Evolutionary conservation across 2,329 filamentous ascomycete species (phyloP).

Genomic region (Fusarium illudens): DNA sequence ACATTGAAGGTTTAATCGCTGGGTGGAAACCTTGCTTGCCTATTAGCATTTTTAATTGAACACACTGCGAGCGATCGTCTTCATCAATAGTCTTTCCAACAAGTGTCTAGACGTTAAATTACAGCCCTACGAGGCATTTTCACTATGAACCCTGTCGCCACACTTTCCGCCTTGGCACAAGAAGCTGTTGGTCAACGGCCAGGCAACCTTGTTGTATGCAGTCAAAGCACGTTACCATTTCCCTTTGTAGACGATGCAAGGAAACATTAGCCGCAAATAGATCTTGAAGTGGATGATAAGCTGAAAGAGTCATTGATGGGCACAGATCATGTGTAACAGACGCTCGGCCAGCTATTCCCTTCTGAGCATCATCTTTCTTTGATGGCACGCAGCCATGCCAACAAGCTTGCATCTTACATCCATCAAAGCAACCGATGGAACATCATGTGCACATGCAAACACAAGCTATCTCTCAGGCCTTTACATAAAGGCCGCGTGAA

Average conservation of each 20-base stretch:
- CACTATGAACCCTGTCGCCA: not conserved
- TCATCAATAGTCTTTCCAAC: not conserved
- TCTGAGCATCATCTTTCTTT: not conserved
- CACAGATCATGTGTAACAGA: not conserved
- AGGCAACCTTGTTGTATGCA: too few relatives aligned
- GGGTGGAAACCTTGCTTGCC: not conserved
- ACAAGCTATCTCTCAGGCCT: not conserved
- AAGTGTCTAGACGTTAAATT: not conserved
- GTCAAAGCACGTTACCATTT: too few relatives aligned
- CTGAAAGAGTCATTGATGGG: too few relatives aligned
- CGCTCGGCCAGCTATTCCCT: not conserved
- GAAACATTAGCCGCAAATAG: too few relatives aligned
- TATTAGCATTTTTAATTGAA: slow-evolving; percentile 6
- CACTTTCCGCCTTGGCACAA: not conserved
- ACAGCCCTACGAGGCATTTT: not conserved
- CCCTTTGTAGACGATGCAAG: too few relatives aligned
- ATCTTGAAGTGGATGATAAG: too few relatives aligned
- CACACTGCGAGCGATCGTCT: not conserved
- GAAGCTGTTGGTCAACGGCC: not conserved
- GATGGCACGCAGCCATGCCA: not conserved
- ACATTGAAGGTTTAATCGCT: not conserved
- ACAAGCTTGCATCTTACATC: too few relatives aligned
- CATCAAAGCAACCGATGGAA: too few relatives aligned
- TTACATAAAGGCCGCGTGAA: not conserved
- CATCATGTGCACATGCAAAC: not conserved